Conservation (phyloP, 2,329 filamentous ascomycete genomes). For the Colletotrichum viniferum region DNA sequence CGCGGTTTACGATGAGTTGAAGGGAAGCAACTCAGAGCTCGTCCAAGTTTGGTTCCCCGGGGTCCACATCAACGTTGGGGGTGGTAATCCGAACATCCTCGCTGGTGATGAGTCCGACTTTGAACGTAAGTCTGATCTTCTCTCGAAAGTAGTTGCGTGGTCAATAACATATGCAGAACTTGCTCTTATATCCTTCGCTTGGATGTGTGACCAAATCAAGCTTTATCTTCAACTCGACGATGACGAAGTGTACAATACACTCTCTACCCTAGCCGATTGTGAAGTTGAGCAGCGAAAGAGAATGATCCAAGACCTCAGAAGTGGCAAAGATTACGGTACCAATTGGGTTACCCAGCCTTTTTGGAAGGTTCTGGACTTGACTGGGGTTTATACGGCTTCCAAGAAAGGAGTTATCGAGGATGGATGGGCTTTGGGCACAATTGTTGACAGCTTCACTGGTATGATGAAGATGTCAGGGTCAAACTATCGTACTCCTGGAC, state of each 20-base stretch:
- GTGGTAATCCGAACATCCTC: neutral
- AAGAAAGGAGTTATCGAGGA: neutral
- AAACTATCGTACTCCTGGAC: slow-evolving; percentile 5
- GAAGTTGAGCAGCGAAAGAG: neutral
- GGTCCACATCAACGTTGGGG: slow-evolving; percentile 2
- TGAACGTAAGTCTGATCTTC: neutral
- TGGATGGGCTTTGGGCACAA: slow-evolving; percentile 4
- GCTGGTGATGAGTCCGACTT: neutral
- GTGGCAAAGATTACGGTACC: neutral
- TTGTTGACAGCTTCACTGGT: neutral
- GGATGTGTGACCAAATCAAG: slow-evolving; percentile 17
- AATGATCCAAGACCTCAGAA: neutral
- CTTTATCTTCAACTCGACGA: neutral
- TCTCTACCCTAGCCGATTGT: neutral
- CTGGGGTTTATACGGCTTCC: neutral
- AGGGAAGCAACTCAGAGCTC: neutral
- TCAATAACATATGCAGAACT: neutral
- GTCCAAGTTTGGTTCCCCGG: slow-evolving; percentile 16
- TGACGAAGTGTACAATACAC: no score
- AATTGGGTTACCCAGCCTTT: neutral
- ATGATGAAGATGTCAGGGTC: neutral
- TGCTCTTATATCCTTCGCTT: slow-evolving; percentile 18
- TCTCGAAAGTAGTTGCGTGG: neutral
- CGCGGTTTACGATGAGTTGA: neutral
- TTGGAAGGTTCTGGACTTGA: neutral